phyloP scores from a whole-genome alignment of 345 rosid genomes.

The Geranium rotundifolium region DNA sequence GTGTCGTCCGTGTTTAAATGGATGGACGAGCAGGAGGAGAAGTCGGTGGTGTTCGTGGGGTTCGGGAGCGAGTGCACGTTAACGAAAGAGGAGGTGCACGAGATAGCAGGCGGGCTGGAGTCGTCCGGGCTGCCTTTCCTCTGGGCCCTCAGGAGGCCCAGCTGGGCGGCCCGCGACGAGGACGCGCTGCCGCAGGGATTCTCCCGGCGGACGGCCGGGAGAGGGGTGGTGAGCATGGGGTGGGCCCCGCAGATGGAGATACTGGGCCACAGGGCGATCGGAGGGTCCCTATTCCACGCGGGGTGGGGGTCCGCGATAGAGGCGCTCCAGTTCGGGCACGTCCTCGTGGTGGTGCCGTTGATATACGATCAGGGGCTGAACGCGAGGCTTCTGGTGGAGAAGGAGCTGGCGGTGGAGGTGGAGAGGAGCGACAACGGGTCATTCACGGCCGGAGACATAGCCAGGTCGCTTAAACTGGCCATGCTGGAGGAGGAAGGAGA shows the following conservation, averaged over 20 bases:
- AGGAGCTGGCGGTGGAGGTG: conserved; percentile 15
- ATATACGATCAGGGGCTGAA: conserved; percentile 17
- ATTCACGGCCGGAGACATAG: conserved; percentile 7
- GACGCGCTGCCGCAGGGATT: conserved; percentile 19
- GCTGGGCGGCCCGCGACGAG: conserved; percentile 13
- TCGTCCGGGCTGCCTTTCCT: conserved; percentile 18
- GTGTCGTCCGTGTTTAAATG: conserved; percentile 10
- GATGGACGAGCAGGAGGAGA: conserved; percentile 15
- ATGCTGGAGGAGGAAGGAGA: conserved; percentile 18
- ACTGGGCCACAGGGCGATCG: conserved; percentile 11
- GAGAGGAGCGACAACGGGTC: conserved; percentile 18
- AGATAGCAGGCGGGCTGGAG: conserved; percentile 25
- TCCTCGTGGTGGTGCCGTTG: conserved; percentile 14
- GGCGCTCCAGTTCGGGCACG: conserved; percentile 14
- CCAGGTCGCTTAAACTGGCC: conserved; percentile 8
- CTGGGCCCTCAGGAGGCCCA: conserved; percentile 23
- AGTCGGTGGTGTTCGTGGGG: conserved; percentile 21
- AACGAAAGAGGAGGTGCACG: conserved; percentile 15
- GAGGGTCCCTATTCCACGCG: conserved; percentile 20
- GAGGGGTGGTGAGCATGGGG: conserved; percentile 16
- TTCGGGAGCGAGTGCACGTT: conserved; percentile 25
- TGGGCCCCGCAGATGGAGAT: conserved; percentile 24
- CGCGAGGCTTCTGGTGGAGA: conserved; percentile 18
- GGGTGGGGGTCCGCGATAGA: conserved; percentile 23
- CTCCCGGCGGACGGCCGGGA: not conserved